Percentiles rank a stretch among this genome's conserved stretches.
phyloP scores from a whole-genome alignment of 2,329 filamentous ascomycete species.

The Neurospora sp. region DNA sequence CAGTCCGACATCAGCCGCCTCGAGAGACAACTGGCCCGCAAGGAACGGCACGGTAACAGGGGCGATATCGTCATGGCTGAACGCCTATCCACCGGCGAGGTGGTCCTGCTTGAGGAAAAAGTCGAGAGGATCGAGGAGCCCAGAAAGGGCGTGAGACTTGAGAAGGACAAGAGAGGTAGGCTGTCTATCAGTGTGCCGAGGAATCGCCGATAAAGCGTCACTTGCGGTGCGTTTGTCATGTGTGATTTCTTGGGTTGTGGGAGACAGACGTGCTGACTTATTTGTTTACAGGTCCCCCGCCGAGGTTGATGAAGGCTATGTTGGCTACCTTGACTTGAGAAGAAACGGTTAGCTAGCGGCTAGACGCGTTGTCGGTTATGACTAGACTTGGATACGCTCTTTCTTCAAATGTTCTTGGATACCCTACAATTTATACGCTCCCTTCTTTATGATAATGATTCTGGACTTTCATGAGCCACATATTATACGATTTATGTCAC shows the following conservation, averaged over 20 bases:
- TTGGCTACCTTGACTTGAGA: slow-evolving; percentile 55
- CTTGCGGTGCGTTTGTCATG: slow-evolving; percentile 27
- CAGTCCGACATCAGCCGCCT: slow-evolving; percentile 61
- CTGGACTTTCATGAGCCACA: neutral
- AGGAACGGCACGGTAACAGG: slow-evolving; percentile 30
- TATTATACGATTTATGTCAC: neutral
- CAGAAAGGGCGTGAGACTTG: slow-evolving; percentile 55
- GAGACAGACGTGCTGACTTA: slow-evolving; percentile 13
- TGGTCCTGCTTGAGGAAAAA: slow-evolving; percentile 54
- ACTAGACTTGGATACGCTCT: neutral
- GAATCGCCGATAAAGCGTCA: slow-evolving; percentile 42
- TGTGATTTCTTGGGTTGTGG: slow-evolving; percentile 13
- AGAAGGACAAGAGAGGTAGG: slow-evolving; percentile 94
- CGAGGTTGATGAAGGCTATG: slow-evolving; percentile 57
- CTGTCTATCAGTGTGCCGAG: slow-evolving; percentile 75
- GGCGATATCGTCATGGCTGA: slow-evolving; percentile 47
- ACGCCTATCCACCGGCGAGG: slow-evolving; percentile 46
- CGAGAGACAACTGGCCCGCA: slow-evolving; percentile 48
- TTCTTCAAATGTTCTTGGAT: neutral
- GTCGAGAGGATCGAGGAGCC: slow-evolving; percentile 45
- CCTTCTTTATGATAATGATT: neutral
- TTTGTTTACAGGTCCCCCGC: slow-evolving; percentile 45
- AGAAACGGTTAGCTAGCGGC: neutral
- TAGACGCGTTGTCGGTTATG: neutral
- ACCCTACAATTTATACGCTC: neutral